These are phyloP conservation scores for Alternaria novae-zelandiae DNA, from an alignment of 2,329 filamentous ascomycete species.

Conservation along the genomic window DNA sequence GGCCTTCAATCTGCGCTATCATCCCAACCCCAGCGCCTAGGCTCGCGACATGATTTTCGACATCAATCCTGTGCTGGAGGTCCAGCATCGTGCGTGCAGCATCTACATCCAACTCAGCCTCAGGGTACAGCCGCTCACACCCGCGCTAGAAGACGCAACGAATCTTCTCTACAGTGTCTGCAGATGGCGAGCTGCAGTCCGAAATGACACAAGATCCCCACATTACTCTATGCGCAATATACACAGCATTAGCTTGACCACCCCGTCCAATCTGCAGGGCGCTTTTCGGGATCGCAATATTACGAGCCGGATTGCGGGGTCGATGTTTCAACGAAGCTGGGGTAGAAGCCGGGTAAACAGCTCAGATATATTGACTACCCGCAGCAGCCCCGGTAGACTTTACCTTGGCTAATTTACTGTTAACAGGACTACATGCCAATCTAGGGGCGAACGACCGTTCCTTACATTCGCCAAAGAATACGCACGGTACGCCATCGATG, in stretches of 20 bases:
- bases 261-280: conserved; percentile 6
- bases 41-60: background rate
- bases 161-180: conserved; percentile 22
- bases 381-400: conserved; percentile 6
- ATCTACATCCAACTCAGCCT: conserved; percentile 18
- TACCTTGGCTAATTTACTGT: conserved; percentile 24
- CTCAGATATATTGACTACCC: conserved; percentile 13
- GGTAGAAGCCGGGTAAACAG: conserved; percentile 22
- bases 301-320: conserved; percentile 8
- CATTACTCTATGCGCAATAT: conserved; percentile 17
- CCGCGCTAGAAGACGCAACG: conserved; percentile 23
- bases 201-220: conserved; percentile 6
- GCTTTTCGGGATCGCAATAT: background rate
- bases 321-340: conserved; percentile 2
- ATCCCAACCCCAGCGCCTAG: background rate
- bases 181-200: conserved; percentile 10
- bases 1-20: background rate
- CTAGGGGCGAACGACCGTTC: conserved; percentile 13
- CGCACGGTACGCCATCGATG: background rate
- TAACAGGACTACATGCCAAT: conserved; percentile 8
- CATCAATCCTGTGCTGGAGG: background rate
- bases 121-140: conserved; percentile 8
- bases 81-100: background rate
- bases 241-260: conserved; percentile 3
- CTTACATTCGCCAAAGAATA: background rate